Evolutionary conservation across 345 rosid genomes (phyloP), one percentile per base, ranked within the genome.

Genomic region (Geranium rotundifolium): DNA sequence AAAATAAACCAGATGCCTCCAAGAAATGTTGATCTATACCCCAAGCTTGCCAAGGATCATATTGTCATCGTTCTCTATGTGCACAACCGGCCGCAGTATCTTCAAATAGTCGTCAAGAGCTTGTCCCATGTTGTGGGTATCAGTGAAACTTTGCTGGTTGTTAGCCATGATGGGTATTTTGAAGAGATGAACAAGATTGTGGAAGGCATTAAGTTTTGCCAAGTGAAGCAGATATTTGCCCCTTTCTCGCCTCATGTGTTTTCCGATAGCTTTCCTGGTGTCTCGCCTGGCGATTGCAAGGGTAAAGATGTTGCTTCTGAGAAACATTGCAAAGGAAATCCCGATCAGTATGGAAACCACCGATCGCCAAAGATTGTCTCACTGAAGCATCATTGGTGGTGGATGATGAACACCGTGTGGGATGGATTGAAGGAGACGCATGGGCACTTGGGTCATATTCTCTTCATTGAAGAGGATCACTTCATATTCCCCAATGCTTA

Each of bases 311-410:
- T 82, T 77, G 76, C 86, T n/a, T 63, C 34, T 1, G 72, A 62
- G 79, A 81, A 76, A 60, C 80, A 58, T 31, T 93, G 99, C 61
- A 16, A 62, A 8, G 97, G 99, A 17, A 85, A 77, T 77, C 85
- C 96, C 0, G 99, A 93, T 79, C 99, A 93, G 78, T 93, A 86
- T 72, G 99, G 99, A 67, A 82, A 93, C 72, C 92, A 93, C 41
- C 69, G 97, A 54, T 84, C 87, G 18, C 86, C 95, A 2, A 86
- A 81, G 76, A 85, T 90, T 39, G 97, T 90, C 41, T 88, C 99
- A 10, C 72, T 93, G 84, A 93, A 93, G 85, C 99, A 93, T 79
- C 99, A 93, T 62, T 93, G 99, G 99, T 93, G 99, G 99, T 93
- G 97, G 99, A 90, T 93, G 99, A 93, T 93, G 97, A 93, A 93